phyloP scores from a whole-genome alignment of 2,329 filamentous ascomycete species.

The Fusarium foetens region DNA sequence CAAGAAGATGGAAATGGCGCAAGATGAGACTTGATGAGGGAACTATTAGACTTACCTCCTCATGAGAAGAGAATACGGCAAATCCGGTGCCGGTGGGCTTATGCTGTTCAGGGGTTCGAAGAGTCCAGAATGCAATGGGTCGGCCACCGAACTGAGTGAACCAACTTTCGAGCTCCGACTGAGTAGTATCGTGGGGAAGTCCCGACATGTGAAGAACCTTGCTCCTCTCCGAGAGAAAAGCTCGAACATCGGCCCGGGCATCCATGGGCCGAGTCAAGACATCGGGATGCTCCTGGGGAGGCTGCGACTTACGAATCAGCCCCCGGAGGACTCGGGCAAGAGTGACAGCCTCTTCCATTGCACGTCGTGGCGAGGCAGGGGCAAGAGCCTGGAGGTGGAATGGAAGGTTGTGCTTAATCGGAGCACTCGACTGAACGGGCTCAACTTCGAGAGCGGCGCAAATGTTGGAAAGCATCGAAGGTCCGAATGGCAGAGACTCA shows the following conservation, averaged over 20 bases:
- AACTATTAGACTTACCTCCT: slow-evolving; percentile 77
- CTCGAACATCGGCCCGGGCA: slow-evolving; percentile 93
- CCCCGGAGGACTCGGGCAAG: slow-evolving; percentile 91
- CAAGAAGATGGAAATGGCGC: neutral
- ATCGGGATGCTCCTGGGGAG: slow-evolving; percentile 91
- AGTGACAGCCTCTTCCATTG: slow-evolving; percentile 97
- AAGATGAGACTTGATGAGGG: neutral
- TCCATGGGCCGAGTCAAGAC: slow-evolving; percentile 96
- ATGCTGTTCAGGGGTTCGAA: slow-evolving; percentile 97
- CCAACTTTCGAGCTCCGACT: slow-evolving; percentile 99
- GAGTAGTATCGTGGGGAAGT: slow-evolving; percentile 95
- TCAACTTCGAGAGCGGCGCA: slow-evolving; percentile 98
- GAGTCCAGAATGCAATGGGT: slow-evolving; percentile 98
- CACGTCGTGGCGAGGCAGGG: slow-evolving; percentile 91
- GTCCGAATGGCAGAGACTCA: slow-evolving; percentile 95
- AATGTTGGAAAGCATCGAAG: slow-evolving; percentile 95
- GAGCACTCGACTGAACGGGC: slow-evolving; percentile 94
- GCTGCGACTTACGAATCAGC: slow-evolving; percentile 95
- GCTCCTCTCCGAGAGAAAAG: slow-evolving; percentile 94
- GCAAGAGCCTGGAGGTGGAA: slow-evolving; percentile 97
- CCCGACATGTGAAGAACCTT: slow-evolving; percentile 99
- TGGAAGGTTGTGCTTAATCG: slow-evolving; percentile 98
- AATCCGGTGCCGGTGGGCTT: slow-evolving; percentile 99
- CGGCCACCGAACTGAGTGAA: slow-evolving; percentile 98
- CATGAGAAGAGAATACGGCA: slow-evolving; percentile 97